Base-by-base conservation (phyloP, 768 basidiomycete species). In the Terana coerulea region DNA sequence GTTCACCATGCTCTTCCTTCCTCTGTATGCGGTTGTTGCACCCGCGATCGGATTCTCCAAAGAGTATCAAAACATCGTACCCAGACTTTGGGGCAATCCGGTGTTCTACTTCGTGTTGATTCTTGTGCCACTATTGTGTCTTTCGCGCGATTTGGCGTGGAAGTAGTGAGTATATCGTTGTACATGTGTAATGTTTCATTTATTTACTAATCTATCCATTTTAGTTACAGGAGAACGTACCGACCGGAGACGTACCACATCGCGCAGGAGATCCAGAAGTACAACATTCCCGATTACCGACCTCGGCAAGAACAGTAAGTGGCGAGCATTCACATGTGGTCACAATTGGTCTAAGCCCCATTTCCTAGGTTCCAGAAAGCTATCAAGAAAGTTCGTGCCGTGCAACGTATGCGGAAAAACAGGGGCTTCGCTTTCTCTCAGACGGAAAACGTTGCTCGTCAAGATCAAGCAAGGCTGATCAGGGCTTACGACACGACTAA, bases 361-460 rank as follows among this genome's bases (percentile, higher is more conserved):
- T 24, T 44, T 26, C 22, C 5, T 52, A 95, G 91, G 69, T 97
- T 97, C 72, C 94, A 98, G 69, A 97, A 98, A 67, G 97, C 97
- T 14, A 99, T 99, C 78, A 98, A 98, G 71, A 99, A 99, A 68
- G 97, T 99, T 11, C 84, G 97, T n/a, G 97, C 97, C 0, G 91
- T 94, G 2, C 97, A 99, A 65, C 84, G 97, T 29, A 92, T 98
- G 89, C 86, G 97, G 12, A 79, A 91, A 51, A 97, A 92, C 56
- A 84, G 97, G 42, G 97, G 97, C 3, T 99, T 98, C 66, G 97
- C 97, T 3, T 99, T 99, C 75, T 93, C 89, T 67, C 95, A 98
- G 69, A 97, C 94, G 2, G 95, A 98, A 69, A 88, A 87, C 58
- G 75, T 78, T 24, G 80, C 82, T 26, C 82, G 83, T 56, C 87